Percentiles rank a stretch among this genome's conserved stretches.
Conservation (phyloP, 306 rosid species). For the Hippophae rhamnoides region DNA sequence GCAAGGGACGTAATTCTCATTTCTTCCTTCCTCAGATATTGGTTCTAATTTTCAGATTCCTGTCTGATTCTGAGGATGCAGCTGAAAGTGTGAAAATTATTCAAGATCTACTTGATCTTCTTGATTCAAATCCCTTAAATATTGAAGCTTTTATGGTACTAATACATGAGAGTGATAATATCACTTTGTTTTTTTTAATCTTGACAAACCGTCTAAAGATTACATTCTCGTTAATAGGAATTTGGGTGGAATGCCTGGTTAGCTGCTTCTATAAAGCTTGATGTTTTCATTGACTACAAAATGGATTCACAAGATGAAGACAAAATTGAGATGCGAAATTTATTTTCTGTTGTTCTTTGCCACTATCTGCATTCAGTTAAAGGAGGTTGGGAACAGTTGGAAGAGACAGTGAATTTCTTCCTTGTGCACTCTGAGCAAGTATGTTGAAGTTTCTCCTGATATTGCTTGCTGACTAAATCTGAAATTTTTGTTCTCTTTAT, state of each 20-base stretch:
- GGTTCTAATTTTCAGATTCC: constrained; percentile 72
- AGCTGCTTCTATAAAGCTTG: constrained; percentile 61
- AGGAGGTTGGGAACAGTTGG: constrained; percentile 98
- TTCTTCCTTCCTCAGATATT: constrained; percentile 86
- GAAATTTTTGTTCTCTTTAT: constrained; percentile 5
- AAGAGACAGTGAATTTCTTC: constrained; percentile 73
- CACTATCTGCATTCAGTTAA: constrained; percentile 63
- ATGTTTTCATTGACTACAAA: constrained; percentile 49
- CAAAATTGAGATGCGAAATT: constrained; percentile 42
- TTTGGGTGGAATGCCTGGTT: constrained; percentile 95
- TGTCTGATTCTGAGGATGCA: constrained; percentile 65
- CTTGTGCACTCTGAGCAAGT: constrained; percentile 57
- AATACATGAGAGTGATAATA: constrained; percentile 2
- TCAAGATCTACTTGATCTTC: constrained; percentile 83
- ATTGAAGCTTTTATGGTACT: constrained; percentile 97
- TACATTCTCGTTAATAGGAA: constrained; percentile 46
- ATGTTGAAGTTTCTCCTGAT: constrained; percentile 30
- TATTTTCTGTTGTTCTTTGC: constrained; percentile 76
- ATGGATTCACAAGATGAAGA: constrained; percentile 31
- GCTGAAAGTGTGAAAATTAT: constrained; percentile 59
- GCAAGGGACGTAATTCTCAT: constrained; percentile 59
- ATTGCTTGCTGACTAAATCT: constrained; percentile 14
- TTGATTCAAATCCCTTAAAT: constrained; percentile 87
- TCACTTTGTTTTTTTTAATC: constrained; percentile 1
- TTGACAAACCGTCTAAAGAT: constrained; percentile 19